phyloP scores from a whole-genome alignment of 495 filamentous ascomycete genomes.

The Bombardia bombarda region DNA sequence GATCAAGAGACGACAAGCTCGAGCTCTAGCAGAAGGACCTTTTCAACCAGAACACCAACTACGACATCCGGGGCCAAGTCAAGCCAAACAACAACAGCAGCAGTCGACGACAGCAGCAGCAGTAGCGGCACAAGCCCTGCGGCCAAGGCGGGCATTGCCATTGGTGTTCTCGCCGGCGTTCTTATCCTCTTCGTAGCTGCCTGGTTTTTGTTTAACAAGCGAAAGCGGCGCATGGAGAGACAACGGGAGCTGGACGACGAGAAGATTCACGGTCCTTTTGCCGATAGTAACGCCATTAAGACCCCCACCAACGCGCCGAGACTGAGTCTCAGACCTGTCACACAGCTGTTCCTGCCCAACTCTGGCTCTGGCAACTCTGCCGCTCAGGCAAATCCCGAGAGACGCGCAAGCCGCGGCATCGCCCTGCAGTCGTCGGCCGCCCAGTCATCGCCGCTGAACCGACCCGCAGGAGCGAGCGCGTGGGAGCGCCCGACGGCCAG shows the following conservation, averaged over 20 bases:
- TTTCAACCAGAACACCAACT: too few relatives aligned
- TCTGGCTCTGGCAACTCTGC: too few relatives aligned
- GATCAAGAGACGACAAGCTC: too few relatives aligned
- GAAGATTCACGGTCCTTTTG: constrained; percentile 41
- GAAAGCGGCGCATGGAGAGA: constrained; percentile 43
- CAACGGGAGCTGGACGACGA: constrained; percentile 50
- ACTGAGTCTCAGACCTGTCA: constrained; percentile 79
- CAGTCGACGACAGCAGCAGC: constrained; percentile 16
- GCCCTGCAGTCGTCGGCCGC: constrained; percentile 31
- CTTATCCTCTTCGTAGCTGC: constrained; percentile 53
- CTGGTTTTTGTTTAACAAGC: constrained; percentile 60
- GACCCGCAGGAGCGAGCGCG: constrained; percentile 24
- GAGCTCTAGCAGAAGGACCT: too few relatives aligned
- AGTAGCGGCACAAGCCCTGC: constrained; percentile 44
- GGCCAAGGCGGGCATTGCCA: constrained; percentile 75
- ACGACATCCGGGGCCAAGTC: too few relatives aligned
- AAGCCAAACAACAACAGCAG: too few relatives aligned
- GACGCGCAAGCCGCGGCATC: constrained; percentile 41
- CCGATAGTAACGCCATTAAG: constrained; percentile 29
- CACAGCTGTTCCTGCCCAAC: constrained; percentile 76
- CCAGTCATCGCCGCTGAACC: constrained; percentile 14
- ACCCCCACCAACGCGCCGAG: constrained; percentile 49
- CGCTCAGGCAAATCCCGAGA: constrained; percentile 16
- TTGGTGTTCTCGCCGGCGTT: constrained; percentile 64
- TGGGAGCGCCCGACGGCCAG: constrained; percentile 30